phyloP scores from a whole-genome alignment of 2,329 filamentous ascomycete species.

The Emergomyces africanus region DNA sequence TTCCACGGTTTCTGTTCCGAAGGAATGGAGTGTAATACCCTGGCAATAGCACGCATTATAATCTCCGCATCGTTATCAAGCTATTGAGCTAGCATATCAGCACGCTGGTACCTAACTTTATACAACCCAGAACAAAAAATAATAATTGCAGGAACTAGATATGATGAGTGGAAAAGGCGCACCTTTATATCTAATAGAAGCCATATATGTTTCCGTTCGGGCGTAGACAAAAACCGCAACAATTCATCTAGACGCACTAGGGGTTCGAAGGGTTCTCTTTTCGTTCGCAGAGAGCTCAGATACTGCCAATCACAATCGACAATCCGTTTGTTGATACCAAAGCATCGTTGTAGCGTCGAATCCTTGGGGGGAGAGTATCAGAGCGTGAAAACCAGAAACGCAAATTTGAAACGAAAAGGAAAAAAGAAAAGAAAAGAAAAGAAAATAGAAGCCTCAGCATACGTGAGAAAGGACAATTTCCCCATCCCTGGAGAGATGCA shows the following conservation, averaged over 20 bases:
- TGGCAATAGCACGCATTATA: conserved; percentile 56
- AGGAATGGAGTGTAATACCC: conserved; percentile 45
- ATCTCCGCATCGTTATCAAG: conserved; percentile 40
- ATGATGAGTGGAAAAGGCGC: conserved; percentile 6
- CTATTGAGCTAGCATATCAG: conserved; percentile 9
- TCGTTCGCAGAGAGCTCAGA: conserved; percentile 54
- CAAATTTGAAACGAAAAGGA: too few relatives aligned
- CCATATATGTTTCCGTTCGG: conserved; percentile 59
- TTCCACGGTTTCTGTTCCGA: conserved; percentile 49
- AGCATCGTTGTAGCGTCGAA: conserved; percentile 64
- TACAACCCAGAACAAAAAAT: too few relatives aligned
- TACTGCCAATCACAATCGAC: conserved; percentile 66
- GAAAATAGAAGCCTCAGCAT: conserved; percentile 15
- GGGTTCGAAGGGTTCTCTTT: conserved; percentile 52
- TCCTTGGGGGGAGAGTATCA: conserved; percentile 42
- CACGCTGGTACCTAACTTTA: background rate
- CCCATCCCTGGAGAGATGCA: conserved; percentile 70
- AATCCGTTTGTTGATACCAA: conserved; percentile 59
- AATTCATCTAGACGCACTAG: conserved; percentile 67
- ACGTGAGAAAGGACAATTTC: conserved; percentile 79
- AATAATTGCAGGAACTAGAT: too few relatives aligned
- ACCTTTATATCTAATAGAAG: conserved; percentile 82
- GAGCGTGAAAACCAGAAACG: background rate
- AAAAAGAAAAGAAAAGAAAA: background rate
- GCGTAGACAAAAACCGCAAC: conserved; percentile 55